These are phyloP conservation scores for Ramichloridium luteum DNA, from an alignment of 2,329 filamentous ascomycete genomes.

Conservation along the genomic window DNA sequence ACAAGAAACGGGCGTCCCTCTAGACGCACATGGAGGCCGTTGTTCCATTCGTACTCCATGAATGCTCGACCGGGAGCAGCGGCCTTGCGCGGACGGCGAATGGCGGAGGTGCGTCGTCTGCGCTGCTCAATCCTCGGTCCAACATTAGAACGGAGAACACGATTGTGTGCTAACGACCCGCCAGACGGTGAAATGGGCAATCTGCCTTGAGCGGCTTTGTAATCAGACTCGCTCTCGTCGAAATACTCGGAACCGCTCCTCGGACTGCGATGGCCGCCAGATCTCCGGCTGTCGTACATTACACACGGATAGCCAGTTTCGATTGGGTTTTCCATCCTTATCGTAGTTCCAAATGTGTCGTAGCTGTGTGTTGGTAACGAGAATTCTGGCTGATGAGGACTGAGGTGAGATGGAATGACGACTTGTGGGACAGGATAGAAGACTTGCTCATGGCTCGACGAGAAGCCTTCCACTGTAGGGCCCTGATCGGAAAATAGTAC, in stretches of 20 bases:
- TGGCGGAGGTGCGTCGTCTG: constrained; percentile 7
- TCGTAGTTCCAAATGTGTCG: constrained; percentile 6
- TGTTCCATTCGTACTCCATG: constrained; percentile 3
- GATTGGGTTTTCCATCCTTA: constrained; percentile 4
- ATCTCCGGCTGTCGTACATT: constrained; percentile 8
- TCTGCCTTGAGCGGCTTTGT: constrained; percentile 14
- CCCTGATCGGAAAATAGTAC: not conserved
- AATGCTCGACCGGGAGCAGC: constrained; percentile 5
- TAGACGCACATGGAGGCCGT: constrained; percentile 5
- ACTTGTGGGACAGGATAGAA: constrained; percentile 8
- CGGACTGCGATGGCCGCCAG: constrained; percentile 9
- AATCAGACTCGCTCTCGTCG: constrained; percentile 14
- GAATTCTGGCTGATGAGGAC: constrained; percentile 13
- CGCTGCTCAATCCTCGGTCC: not conserved
- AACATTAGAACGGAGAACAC: constrained; percentile 1
- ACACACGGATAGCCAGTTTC: constrained; percentile 9
- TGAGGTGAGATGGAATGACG: constrained; percentile 18
- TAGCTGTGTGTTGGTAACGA: constrained; percentile 10
- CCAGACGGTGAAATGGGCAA: not conserved
- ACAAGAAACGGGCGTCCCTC: constrained; percentile 6
- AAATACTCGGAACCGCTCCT: constrained; percentile 11
- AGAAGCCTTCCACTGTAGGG: not conserved
- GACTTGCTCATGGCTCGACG: no score
- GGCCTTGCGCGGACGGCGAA: constrained; percentile 9
- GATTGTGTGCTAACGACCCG: constrained; percentile 1